Conservation (phyloP, 345 rosid species). For the Sonneratia caseolaris region DNA sequence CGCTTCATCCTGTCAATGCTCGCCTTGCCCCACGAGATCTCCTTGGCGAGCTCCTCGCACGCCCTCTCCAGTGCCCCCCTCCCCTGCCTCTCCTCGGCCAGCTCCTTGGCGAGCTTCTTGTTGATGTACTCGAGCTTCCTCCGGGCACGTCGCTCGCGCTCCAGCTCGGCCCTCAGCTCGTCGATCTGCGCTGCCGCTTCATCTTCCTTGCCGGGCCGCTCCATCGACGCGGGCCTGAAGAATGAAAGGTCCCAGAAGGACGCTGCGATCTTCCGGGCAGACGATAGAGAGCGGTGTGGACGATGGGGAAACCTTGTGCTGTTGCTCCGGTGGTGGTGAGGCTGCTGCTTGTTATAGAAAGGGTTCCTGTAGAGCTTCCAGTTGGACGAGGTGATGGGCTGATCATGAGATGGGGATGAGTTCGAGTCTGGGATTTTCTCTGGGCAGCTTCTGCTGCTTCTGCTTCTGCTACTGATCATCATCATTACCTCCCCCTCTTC, state of each 20-base stretch:
- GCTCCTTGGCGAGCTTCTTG: constrained; percentile 56
- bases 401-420: constrained; percentile 40
- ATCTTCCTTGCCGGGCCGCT: background rate
- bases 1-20: constrained; percentile 46
- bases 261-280: constrained; percentile 33
- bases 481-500: constrained; percentile 22
- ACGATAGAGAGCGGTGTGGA: constrained; percentile 12
- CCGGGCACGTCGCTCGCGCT: constrained; percentile 50
- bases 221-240: constrained; percentile 20
- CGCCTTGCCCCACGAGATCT: constrained; percentile 32
- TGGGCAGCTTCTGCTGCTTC: constrained; percentile 4
- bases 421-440: background rate
- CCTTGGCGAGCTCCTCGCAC: constrained; percentile 51
- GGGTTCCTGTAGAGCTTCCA: constrained; percentile 81
- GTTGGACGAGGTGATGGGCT: constrained; percentile 2
- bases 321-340: constrained; percentile 14
- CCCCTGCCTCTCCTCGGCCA: constrained; percentile 49
- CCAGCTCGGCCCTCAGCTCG: constrained; percentile 69
- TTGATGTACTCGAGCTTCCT: constrained; percentile 48
- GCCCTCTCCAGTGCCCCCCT: constrained; percentile 54
- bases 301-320: constrained; percentile 4
- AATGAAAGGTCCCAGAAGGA: constrained; percentile 62
- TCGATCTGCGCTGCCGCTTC: constrained; percentile 44
- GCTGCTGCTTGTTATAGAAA: constrained; percentile 28
- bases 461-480: constrained; percentile 34